These are phyloP conservation scores for Trichoderma atroviride DNA, from an alignment of 2,329 filamentous ascomycete genomes.

Conservation along the genomic window DNA sequence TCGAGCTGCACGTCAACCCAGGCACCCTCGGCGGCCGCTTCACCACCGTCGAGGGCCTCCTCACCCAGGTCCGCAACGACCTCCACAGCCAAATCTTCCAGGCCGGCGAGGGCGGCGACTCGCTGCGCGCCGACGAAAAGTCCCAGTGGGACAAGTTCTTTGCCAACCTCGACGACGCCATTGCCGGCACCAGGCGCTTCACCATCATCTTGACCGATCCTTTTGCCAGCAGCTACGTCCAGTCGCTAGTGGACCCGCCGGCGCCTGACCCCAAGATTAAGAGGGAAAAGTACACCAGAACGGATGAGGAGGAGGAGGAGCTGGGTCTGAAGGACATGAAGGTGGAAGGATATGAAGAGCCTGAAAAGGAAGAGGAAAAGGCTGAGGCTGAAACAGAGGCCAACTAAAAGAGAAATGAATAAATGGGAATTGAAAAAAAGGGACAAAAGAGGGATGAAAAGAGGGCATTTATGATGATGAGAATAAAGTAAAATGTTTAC, in stretches of 20 bases:
- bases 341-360: constrained; percentile 75
- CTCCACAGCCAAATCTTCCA: constrained; percentile 87
- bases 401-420: neutral
- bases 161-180: constrained; percentile 71
- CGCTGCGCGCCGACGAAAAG: constrained; percentile 67
- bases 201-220: constrained; percentile 84
- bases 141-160: constrained; percentile 83
- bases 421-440: neutral
- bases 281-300: constrained; percentile 80
- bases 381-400: neutral
- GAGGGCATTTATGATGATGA: constrained; percentile 3
- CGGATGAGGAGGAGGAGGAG: constrained; percentile 90
- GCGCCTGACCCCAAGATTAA: constrained; percentile 76
- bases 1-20: constrained; percentile 84
- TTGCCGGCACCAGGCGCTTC: constrained; percentile 78
- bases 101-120: constrained; percentile 70
- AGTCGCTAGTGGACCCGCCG: constrained; percentile 78
- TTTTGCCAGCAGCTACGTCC: constrained; percentile 89
- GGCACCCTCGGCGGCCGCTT: constrained; percentile 95
- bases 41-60: constrained; percentile 91
- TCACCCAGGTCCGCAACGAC: constrained; percentile 91
- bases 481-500: neutral
- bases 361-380: constrained; percentile 35
- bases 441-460: neutral
- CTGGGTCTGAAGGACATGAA: constrained; percentile 92